Base-by-base conservation (phyloP, 345 rosid genomes). In the Leavenworthia alabamica region DNA sequence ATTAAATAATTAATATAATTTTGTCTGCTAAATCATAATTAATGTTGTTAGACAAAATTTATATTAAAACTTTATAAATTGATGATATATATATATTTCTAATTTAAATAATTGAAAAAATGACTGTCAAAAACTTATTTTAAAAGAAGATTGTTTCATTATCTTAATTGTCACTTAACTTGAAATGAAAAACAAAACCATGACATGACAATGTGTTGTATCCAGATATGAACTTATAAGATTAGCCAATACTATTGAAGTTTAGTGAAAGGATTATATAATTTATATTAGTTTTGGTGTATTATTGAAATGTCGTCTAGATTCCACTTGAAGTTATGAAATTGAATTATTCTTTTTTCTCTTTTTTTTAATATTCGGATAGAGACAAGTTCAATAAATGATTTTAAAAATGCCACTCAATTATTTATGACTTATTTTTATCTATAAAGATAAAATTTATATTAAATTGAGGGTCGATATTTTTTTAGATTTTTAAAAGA, bases 301-400 rank as follows among this genome's bases (percentile, higher is more conserved):
- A 54, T 54, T 64, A 43, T 64, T 54, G 54, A 54, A 12, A 43
- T 52, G 69, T 31, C 45, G 52, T 53, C 69, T 19, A 65, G 19
- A 22, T 32, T 42, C 70, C 46, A 54, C 70, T 65, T 65, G 54
- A 40, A 50, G 15, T 14, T 27, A n/a, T 50, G 10, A 49, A 17
- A 23, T 46, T 66, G 62, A 56, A 55, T 20, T 45, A 26, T 45
- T 55, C 62, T 11, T 16, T 66, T 24, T n/a, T n/a, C n/a, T n/a
- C 9, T 9, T 3, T 23, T 35, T 65, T 55, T 24, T 55, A n/a
- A n/a, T 35, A 54, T 43, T 36, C 14, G 35, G 63, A 66, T 56
- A 20, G 47, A 7, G 62, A 66, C 62, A 55, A 24, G 27, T 29
- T 66, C 48, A 55, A 45, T 39, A 16, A 26, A 12, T 11, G 47